A percentile compares a stretch with the other conserved stretches of the same genome.
Conservation (phyloP, 306 rosid genomes). For the Oemleria cerasiformis region DNA sequence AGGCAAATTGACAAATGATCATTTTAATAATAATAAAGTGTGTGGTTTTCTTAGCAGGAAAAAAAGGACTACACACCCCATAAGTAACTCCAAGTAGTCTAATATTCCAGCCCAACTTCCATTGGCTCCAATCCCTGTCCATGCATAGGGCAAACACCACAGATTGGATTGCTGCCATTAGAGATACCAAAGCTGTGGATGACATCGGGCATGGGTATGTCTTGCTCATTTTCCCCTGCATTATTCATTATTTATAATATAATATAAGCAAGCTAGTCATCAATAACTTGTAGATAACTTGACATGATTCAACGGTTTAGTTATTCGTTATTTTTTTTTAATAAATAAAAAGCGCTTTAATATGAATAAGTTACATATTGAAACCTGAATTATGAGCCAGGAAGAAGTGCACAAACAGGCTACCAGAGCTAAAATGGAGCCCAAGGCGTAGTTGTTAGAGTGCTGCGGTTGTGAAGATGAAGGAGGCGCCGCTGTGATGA, state of each 20-base stretch:
- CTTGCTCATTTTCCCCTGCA: conserved; percentile 42
- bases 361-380: too few relatives aligned
- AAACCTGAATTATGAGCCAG: conserved; percentile 54
- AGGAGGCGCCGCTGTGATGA: background rate
- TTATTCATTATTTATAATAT: background rate
- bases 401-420: conserved; percentile 28
- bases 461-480: conserved; percentile 8
- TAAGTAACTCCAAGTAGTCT: conserved; percentile 21
- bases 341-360: too few relatives aligned
- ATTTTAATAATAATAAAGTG: too few relatives aligned
- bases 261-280: too few relatives aligned
- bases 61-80: too few relatives aligned
- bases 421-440: conserved; percentile 19
- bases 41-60: too few relatives aligned
- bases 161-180: conserved; percentile 25
- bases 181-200: conserved; percentile 31
- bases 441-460: background rate
- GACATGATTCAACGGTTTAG: too few relatives aligned
- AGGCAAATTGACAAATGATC: too few relatives aligned
- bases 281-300: too few relatives aligned
- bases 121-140: conserved; percentile 25
- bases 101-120: conserved; percentile 29
- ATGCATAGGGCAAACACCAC: conserved; percentile 17
- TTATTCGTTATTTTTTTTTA: too few relatives aligned
- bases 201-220: conserved; percentile 43